Evolutionary conservation across 257 asterid species (phyloP).

Genomic region (Gentiana dahurica): DNA sequence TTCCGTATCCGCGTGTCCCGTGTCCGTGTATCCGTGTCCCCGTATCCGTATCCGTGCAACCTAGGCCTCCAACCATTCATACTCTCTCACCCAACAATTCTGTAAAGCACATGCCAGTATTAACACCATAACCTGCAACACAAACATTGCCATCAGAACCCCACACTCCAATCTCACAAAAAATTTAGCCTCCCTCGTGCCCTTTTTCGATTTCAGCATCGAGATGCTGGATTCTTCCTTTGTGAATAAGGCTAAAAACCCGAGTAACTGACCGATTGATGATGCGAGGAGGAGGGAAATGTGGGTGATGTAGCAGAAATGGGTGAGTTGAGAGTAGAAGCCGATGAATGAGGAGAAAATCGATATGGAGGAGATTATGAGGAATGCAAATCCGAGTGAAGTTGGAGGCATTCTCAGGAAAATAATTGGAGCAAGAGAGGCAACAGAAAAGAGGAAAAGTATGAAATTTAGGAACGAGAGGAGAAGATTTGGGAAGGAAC

Average conservation of each 20-base stretch:
- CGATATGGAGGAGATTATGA: constrained; percentile 44
- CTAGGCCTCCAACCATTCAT: constrained; percentile 42
- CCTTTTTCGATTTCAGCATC: constrained; percentile 42
- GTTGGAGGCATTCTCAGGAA: constrained; percentile 62
- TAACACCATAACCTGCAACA: constrained; percentile 49
- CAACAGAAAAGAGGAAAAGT: constrained; percentile 62
- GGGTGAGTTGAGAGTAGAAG: constrained; percentile 54
- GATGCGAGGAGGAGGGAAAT: constrained; percentile 56
- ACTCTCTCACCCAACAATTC: constrained; percentile 47
- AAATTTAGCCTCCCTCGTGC: constrained; percentile 55
- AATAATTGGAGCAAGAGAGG: constrained; percentile 57
- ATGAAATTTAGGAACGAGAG: constrained; percentile 50
- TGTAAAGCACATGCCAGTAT: constrained; percentile 44
- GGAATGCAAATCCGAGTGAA: constrained; percentile 54
- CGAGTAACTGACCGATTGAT: constrained; percentile 40
- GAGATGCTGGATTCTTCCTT: constrained; percentile 49
- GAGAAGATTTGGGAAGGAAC: constrained; percentile 51
- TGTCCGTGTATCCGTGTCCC: too few species aligned
- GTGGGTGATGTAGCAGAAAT: constrained; percentile 52
- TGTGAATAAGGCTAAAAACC: constrained; percentile 41
- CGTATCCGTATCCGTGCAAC: too few species aligned
- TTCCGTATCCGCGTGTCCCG: too few species aligned
- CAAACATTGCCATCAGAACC: constrained; percentile 62
- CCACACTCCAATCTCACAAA: constrained; percentile 77
- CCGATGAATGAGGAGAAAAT: constrained; percentile 52